phyloP scores from a whole-genome alignment of 2,329 filamentous ascomycete species.

The Nigrograna mackinnonii region DNA sequence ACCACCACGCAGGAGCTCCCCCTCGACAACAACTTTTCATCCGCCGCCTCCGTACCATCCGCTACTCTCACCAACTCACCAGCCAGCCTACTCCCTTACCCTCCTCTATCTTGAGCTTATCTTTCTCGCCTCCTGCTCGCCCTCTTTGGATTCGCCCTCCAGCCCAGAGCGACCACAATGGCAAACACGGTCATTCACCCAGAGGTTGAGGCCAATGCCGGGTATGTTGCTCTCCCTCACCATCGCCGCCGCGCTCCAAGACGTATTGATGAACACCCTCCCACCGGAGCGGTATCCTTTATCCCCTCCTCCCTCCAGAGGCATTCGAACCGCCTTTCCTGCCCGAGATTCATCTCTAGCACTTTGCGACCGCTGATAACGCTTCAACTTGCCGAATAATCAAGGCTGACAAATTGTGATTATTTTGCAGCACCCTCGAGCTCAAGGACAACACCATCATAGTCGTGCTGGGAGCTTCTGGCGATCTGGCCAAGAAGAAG shows the following conservation, averaged over 20 bases:
- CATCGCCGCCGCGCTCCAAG: background rate
- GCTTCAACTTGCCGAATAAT: too few relatives aligned
- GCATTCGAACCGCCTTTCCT: too few relatives aligned
- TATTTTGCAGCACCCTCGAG: conserved; percentile 79
- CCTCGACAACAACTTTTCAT: conserved; percentile 25
- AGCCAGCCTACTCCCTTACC: conserved; percentile 8
- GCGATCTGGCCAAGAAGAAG: conserved; percentile 99
- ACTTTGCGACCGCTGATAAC: too few relatives aligned
- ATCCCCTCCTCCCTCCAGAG: too few relatives aligned
- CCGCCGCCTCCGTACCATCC: conserved; percentile 28
- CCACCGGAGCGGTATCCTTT: too few relatives aligned
- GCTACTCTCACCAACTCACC: conserved; percentile 15
- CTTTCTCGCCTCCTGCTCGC: too few relatives aligned
- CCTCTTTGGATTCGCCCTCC: too few relatives aligned
- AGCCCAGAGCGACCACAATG: conserved; percentile 48
- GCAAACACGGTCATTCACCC: conserved; percentile 53
- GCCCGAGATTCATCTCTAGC: too few relatives aligned
- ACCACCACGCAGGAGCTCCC: conserved; percentile 38
- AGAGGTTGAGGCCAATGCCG: conserved; percentile 50
- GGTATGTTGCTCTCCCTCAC: conserved; percentile 40
- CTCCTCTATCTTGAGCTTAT: conserved; percentile 11
- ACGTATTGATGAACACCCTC: too few relatives aligned
- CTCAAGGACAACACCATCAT: conserved; percentile 98
- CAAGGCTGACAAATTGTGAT: too few relatives aligned
- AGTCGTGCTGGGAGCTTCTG: conserved; percentile 93